phyloP scores from a whole-genome alignment of 1,139 yeast genomes.

The Wickerhamomyces sp. region DNA sequence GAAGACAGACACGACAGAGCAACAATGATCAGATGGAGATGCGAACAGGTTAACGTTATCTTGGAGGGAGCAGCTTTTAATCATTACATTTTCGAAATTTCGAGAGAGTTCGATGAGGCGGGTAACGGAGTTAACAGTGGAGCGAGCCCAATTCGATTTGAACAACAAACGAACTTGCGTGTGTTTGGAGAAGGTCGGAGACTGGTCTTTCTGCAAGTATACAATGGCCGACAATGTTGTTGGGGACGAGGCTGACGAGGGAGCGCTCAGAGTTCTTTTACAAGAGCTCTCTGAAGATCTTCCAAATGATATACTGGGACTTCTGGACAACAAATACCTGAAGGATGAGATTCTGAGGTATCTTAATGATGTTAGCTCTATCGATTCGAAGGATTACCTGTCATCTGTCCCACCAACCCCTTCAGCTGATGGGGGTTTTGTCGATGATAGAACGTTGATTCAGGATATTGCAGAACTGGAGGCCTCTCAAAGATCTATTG shows the following conservation, averaged over 20 bases:
- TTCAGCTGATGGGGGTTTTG: slow-evolving; percentile 8
- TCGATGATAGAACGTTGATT: slow-evolving; percentile 23
- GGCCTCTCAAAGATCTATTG: slow-evolving; percentile 33
- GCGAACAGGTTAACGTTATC: not conserved
- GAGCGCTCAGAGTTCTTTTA: slow-evolving; percentile 14
- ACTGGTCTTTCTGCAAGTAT: no score
- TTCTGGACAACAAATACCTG: slow-evolving; percentile 11
- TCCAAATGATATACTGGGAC: slow-evolving; percentile 4
- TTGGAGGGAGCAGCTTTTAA: no score
- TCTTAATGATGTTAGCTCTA: slow-evolving; percentile 17
- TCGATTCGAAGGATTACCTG: slow-evolving; percentile 20
- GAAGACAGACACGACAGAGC: not conserved
- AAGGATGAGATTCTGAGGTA: slow-evolving; percentile 14
- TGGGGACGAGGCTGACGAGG: slow-evolving; percentile 6
- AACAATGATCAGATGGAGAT: not conserved
- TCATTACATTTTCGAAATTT: no score
- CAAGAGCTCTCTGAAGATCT: slow-evolving; percentile 16
- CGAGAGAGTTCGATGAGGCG: no score
- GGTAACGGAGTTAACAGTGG: no score
- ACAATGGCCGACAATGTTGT: no score
- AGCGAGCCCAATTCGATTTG: no score
- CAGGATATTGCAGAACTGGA: slow-evolving; percentile 47
- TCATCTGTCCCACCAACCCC: slow-evolving; percentile 24
- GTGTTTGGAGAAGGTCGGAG: no score
- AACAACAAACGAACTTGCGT: no score